Base-by-base conservation (phyloP, 257 asterid genomes). In the Mitragyna speciosa region DNA sequence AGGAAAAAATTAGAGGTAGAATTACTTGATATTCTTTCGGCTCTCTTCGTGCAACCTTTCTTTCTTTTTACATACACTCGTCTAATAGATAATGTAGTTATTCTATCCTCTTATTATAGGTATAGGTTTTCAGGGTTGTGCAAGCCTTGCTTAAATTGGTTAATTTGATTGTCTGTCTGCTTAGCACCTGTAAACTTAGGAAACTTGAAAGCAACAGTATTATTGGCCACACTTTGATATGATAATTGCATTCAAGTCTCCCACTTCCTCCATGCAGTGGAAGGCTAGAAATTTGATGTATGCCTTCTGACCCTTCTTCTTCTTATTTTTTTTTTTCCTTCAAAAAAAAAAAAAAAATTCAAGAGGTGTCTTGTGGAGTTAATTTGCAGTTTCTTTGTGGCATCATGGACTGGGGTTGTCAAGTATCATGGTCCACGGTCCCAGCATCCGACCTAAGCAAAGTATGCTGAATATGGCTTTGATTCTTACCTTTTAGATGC, bases 341-440 rank as follows among this genome's bases (percentile, higher is more conserved):
- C 41, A n/a, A 45, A 26, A 51, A 66, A 59, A 70, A n/a, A n/a
- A n/a, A n/a, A n/a, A n/a, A n/a, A n/a, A n/a, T n/a, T 54, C 65
- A 71, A 84, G 86, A 82, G 86, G 78, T 66, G 91, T 73, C 94
- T 96, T 78, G 99, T 96, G 90, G 99, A 96, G 88, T 84, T 96
- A 89, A 92, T 96, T 82, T 96, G 99, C 93, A 89, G 95, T 82
- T 92, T 96, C 85, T 96, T 96, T 78, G 99, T 96, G 66, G 98
- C 99, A 76, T 96, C 99, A 72, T 96, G 99, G 99, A 96, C 99
- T 83, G 99, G 99, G 80, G 98, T 91, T 83, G 97, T 94, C 90
- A 96, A 96, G 87, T 96, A 96, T 83, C 98, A 96, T 67, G 98
- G 99, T 70, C 98, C 99, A 79, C 89, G 98, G 98, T 81, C 99